Base-by-base conservation (phyloP, 23 red algal genomes). In the Gracilaria gracilis region DNA sequence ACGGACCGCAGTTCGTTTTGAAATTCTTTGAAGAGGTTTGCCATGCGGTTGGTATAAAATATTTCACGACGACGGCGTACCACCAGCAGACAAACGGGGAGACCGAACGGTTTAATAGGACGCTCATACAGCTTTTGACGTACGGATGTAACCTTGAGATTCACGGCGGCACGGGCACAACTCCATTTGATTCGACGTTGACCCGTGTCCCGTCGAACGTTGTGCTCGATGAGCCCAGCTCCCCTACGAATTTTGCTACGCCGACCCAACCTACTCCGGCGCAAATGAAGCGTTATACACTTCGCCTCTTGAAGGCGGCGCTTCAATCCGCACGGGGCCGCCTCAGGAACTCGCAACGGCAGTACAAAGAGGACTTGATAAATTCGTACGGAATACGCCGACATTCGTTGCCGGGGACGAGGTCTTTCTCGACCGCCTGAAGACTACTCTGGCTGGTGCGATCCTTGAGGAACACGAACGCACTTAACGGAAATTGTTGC, bases 141-240 rank as follows among this genome's bases (percentile, higher is more conserved):
- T 46, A 46, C 42, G 71, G 71, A 81, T 81, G 55, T 29, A 81
- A 81, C 24, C 53, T 59, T 4, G 39, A 81, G 53, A 40, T 81
- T 46, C 77, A 81, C 53, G 7, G 48, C 4, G 35, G 46, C 40
- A 87, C 33, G n/a, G 38, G 65, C 23, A 71, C 34, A 15, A 87
- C 48, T 15, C 83, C 65, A 16, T 71, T 73, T 57, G 83, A 87
- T 20, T 74, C 72, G 23, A 21, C 39, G 44, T 55, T 70, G 21
- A 87, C 24, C 39, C 66, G 61, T 37, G 62, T 58, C n/a, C 83
- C 83, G 62, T 38, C 31, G 35, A 42, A 4, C 28, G n/a, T 87
- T 21, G 24, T 46, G 0, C 40, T 75, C 4, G 44, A 67, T 32
- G 57, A 46, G 19, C 29, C 50, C 21, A 62, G 80, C 27, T 50